Base-by-base conservation (phyloP, 495 filamentous ascomycete species). In the Cenococcum geophilum region DNA sequence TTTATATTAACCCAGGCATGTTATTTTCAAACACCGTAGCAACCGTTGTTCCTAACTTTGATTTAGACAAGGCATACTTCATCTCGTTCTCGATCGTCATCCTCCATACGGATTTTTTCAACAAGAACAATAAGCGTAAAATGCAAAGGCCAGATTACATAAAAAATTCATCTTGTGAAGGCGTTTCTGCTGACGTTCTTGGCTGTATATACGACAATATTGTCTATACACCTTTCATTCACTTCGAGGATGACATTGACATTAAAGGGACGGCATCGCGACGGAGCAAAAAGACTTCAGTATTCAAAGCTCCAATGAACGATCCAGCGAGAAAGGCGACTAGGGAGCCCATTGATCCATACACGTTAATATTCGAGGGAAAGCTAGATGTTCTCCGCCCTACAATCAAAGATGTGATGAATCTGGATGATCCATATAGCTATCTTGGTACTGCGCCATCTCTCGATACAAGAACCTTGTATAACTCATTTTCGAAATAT, bases 171-270 rank as follows among this genome's bases (percentile, higher is more conserved):
- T 70, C 69, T 14, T 82, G 84, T 9, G 90, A 96, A 70, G 91
- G 91, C 14, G 87, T 97, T 22, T 86, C 88, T 27, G 91, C 93
- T 58, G 93, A 97, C 57, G 89, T 97, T 27, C 78, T 97, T 5
- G 91, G 88, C 70, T 97, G 92, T 71, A 93, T 97, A 70, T 99
- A 97, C 73, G 93, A 97, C 73, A 99, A 99, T 66, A 96, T 97
- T 66, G 88, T 85, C 9, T 98, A 98, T 64, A 98, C 93, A 1
- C 93, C 93, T 10, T 98, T 98, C 68, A 96, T 98, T 59, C 89
- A 92, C 58, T 86, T 96, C 53, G 93, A 97, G 71, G 93, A 98
- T 70, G 90, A 95, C 49, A 71, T 89, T 14, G 89, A 93, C 63
- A 79, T 89, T 62, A 92, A 86, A 61, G 83, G 86, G 9, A 91